Percentiles rank a stretch among this genome's conserved stretches.
phyloP scores from a whole-genome alignment of 345 rosid species.

The Salix dunnii region DNA sequence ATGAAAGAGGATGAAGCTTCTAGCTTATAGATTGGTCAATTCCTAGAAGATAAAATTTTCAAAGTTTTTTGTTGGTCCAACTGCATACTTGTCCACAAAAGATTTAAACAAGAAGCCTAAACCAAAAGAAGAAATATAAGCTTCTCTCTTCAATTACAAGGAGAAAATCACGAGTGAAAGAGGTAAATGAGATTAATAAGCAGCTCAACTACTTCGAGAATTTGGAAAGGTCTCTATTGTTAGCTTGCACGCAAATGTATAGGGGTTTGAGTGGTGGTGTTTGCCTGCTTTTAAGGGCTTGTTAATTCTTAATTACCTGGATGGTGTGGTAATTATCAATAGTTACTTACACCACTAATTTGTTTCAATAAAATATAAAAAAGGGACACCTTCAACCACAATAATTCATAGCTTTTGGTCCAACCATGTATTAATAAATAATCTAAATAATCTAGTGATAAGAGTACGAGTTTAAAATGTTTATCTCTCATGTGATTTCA shows the following conservation, averaged over 20 bases:
- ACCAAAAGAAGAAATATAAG: neutral
- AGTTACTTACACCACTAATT: neutral
- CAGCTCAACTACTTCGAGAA: conserved; percentile 11
- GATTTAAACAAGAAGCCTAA: neutral
- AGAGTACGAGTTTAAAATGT: too few species aligned
- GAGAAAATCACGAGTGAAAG: neutral
- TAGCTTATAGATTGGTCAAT: neutral
- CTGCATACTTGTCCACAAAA: conserved; percentile 11
- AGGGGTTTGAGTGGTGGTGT: conserved; percentile 1
- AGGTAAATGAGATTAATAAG: neutral
- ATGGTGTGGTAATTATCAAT: neutral
- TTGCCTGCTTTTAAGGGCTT: neutral
- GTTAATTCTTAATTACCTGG: neutral
- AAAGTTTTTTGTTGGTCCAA: conserved; percentile 22
- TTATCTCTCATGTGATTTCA: too few species aligned
- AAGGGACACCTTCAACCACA: too few species aligned
- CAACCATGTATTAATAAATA: too few species aligned
- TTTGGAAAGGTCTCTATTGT: neutral
- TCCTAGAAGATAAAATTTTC: neutral
- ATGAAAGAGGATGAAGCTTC: neutral
- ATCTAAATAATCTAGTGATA: too few species aligned
- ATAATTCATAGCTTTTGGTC: too few species aligned
- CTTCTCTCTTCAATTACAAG: neutral
- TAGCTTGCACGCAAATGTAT: conserved; percentile 11
- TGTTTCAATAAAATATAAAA: neutral